Conservation (phyloP, 2,329 filamentous ascomycete genomes). For the Fusarium lateritium region DNA sequence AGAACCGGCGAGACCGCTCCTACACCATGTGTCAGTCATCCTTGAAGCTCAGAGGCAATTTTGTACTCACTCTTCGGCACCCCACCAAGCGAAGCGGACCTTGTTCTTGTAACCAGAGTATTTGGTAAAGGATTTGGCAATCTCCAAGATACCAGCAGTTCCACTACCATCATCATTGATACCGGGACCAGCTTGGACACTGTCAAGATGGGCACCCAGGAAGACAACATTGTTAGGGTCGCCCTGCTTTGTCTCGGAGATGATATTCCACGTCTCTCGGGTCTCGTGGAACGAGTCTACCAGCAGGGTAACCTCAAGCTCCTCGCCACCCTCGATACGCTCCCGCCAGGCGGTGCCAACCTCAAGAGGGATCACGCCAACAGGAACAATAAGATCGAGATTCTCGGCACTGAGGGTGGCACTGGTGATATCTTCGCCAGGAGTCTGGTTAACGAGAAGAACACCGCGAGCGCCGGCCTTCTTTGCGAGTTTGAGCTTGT, state of each 20-base stretch:
- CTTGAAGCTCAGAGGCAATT: fast-evolving
- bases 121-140: slow-evolving; percentile 56
- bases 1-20: slow-evolving; percentile 61
- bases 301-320: slow-evolving; percentile 53
- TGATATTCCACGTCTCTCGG: slow-evolving; percentile 59
- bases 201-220: slow-evolving; percentile 60
- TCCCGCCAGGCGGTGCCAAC: slow-evolving; percentile 55
- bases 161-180: slow-evolving; percentile 61
- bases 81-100: slow-evolving; percentile 62
- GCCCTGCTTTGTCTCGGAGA: slow-evolving; percentile 60
- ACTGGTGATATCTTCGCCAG: slow-evolving; percentile 59
- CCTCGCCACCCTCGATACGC: slow-evolving; percentile 53
- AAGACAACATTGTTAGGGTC: slow-evolving; percentile 60
- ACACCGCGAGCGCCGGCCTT: slow-evolving; percentile 60
- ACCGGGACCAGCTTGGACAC: slow-evolving; percentile 58
- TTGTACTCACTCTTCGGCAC: slow-evolving; percentile 57
- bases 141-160: slow-evolving; percentile 56
- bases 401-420: slow-evolving; percentile 68
- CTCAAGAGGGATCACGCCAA: slow-evolving; percentile 55
- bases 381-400: slow-evolving; percentile 54
- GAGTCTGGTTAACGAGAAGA: slow-evolving; percentile 74
- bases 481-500: slow-evolving; percentile 62
- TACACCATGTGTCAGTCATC: slow-evolving; percentile 35
- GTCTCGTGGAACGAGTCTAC: slow-evolving; percentile 57
- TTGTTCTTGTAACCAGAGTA: slow-evolving; percentile 60